Evolutionary conservation across 2,329 filamentous ascomycete genomes (phyloP).

Genomic region (Trichophyton rubrum): DNA sequence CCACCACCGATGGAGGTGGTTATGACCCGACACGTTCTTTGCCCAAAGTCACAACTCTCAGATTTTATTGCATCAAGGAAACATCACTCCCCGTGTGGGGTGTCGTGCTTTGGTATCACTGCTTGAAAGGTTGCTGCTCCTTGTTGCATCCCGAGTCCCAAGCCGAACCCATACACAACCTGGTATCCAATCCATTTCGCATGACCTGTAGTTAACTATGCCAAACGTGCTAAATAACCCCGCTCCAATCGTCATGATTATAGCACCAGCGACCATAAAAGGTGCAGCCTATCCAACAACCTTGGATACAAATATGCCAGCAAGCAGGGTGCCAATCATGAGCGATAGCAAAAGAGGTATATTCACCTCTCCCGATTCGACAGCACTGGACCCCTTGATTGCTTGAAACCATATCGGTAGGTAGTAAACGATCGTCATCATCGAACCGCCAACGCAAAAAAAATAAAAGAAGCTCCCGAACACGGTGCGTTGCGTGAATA

Average conservation of each 20-base stretch:
- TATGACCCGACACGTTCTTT: too few relatives aligned
- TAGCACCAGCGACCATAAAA: conserved; percentile 12
- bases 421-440: conserved; percentile 13
- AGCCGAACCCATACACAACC: conserved; percentile 16
- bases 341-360: conserved; percentile 27
- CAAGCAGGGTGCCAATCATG: conserved; percentile 14
- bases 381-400: conserved; percentile 28
- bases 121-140: conserved; percentile 14
- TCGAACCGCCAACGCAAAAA: conserved; percentile 9
- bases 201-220: conserved; percentile 12
- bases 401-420: conserved; percentile 31
- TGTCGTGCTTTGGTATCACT: conserved; percentile 8
- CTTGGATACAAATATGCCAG: conserved; percentile 2
- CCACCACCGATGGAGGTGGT: too few relatives aligned
- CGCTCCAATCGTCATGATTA: conserved; percentile 17
- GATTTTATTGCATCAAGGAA: too few relatives aligned
- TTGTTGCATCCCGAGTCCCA: conserved; percentile 15
- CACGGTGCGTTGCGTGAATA: conserved; percentile 10
- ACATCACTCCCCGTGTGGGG: not conserved
- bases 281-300: conserved; percentile 14
- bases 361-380: conserved; percentile 23
- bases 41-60: too few relatives aligned
- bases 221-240: conserved; percentile 20
- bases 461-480: not conserved
- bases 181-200: conserved; percentile 18